Conservation (phyloP, 495 filamentous ascomycete species). For the Aspergillus bertholletiae region DNA sequence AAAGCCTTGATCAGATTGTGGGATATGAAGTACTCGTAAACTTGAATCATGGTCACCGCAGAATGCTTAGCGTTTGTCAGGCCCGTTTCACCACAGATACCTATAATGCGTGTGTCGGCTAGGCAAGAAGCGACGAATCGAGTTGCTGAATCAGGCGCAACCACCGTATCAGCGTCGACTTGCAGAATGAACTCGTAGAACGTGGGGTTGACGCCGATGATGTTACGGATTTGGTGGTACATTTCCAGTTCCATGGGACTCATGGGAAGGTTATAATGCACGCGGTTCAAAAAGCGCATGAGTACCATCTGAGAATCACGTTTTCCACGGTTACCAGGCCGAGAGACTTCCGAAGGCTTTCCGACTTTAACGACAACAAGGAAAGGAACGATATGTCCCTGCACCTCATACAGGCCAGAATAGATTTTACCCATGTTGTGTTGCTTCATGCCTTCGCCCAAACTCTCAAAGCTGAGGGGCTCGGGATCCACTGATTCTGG, state of each 20-base stretch:
- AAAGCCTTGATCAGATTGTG: slow-evolving; percentile 99
- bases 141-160: slow-evolving; percentile 85
- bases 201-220: slow-evolving; percentile 96
- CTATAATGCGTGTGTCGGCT: slow-evolving; percentile 86
- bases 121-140: slow-evolving; percentile 91
- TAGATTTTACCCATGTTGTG: slow-evolving; percentile 99
- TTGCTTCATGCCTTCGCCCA: slow-evolving; percentile 94
- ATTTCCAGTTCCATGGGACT: slow-evolving; percentile 96
- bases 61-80: slow-evolving; percentile 91
- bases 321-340: slow-evolving; percentile 97
- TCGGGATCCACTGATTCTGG: slow-evolving; percentile 93
- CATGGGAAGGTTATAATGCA: slow-evolving; percentile 96
- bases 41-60: slow-evolving; percentile 97
- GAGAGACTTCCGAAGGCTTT: slow-evolving; percentile 94
- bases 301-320: slow-evolving; percentile 98
- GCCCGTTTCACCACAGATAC: slow-evolving; percentile 90
- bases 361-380: slow-evolving; percentile 95
- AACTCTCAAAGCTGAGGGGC: slow-evolving; percentile 92
- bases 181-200: slow-evolving; percentile 98
- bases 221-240: slow-evolving; percentile 97
- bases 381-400: slow-evolving; percentile 97
- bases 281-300: slow-evolving; percentile 97
- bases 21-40: slow-evolving; percentile 99
- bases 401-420: slow-evolving; percentile 94
- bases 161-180: slow-evolving; percentile 96